Base-by-base conservation (phyloP, 257 asterid genomes). In the Rhazya stricta region DNA sequence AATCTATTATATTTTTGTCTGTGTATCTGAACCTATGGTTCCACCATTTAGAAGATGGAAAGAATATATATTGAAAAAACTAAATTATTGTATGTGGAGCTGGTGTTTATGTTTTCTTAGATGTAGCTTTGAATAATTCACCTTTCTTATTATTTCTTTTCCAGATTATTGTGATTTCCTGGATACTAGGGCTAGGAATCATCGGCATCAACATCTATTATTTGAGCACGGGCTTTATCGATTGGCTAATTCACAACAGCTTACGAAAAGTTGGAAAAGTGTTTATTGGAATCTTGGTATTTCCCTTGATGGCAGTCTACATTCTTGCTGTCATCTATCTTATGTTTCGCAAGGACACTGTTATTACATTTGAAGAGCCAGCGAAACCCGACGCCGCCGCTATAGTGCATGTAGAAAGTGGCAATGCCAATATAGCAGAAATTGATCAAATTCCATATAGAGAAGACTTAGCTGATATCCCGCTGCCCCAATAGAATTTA, bases 131-230 rank as follows among this genome's bases (percentile, higher is more conserved):
- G 0, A 19, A 51, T 18, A 51, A 19, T 51, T 51, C 8, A 51
- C 3, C 7, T 51, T 18, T 9, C 19, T 54, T 54, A 54, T n/a
- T n/a, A 37, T 32, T 69, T 53, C 18, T 30, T 29, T 27, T 69
- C 15, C 67, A 91, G 97, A 88, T 94, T 39, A 92, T 94, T 46
- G 90, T 92, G 67, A 13, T 91, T 70, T 91, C 97, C 0, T 91
- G 97, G 98, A 51, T 82, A 66, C 77, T 94, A 3, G 97, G 98
- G 36, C 80, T 94, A 1, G 93, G 95, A 66, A 94, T 94, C 80
- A 90, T 94, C 0, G 92, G 93, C 71, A 91, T 94, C 93, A 94
- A 94, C 76, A 68, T 94, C 36, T 94, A 94, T 80, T 94, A 90
- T 69, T 71, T 94, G 32, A 84, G 77, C 76, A 91, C 96, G 13